Percentiles rank a stretch among this genome's conserved stretches.
Evolutionary conservation across 306 rosid genomes (phyloP).

Genomic region (Trifolium subterraneum): DNA sequence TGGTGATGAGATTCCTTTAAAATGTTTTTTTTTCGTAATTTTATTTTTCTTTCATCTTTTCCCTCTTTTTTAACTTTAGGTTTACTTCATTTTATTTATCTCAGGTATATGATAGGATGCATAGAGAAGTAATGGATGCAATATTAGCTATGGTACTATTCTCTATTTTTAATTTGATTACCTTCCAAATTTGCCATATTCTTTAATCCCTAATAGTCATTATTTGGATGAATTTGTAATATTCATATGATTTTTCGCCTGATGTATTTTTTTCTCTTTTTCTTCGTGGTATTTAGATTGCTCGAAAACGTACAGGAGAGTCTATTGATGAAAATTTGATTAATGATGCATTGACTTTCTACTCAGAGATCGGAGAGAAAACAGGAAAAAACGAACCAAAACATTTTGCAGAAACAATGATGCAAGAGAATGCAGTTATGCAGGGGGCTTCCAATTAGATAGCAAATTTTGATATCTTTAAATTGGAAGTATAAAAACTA

Average conservation of each 20-base stretch:
- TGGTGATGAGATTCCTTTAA: constrained; percentile 36
- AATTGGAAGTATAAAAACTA: too few species aligned
- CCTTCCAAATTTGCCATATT: background rate
- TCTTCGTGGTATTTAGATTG: constrained; percentile 46
- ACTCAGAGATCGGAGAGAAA: constrained; percentile 66
- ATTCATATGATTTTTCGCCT: background rate
- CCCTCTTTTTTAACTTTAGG: background rate
- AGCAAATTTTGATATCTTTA: constrained; percentile 36
- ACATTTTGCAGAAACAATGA: constrained; percentile 60
- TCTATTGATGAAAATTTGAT: constrained; percentile 65
- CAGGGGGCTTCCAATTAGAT: constrained; percentile 62
- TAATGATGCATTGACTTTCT: constrained; percentile 61
- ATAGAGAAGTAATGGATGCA: constrained; percentile 67
- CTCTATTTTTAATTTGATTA: background rate
- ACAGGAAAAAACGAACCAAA: constrained; percentile 57
- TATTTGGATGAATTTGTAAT: too few species aligned
- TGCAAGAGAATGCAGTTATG: constrained; percentile 54
- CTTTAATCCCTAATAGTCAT: background rate
- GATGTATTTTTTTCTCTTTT: background rate
- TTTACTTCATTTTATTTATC: constrained; percentile 33
- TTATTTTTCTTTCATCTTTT: background rate
- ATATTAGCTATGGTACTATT: constrained; percentile 67
- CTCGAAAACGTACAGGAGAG: constrained; percentile 65
- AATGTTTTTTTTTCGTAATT: background rate
- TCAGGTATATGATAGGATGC: constrained; percentile 71